Conservation (phyloP, 2,329 filamentous ascomycete species). For the Fusarium sp. region DNA sequence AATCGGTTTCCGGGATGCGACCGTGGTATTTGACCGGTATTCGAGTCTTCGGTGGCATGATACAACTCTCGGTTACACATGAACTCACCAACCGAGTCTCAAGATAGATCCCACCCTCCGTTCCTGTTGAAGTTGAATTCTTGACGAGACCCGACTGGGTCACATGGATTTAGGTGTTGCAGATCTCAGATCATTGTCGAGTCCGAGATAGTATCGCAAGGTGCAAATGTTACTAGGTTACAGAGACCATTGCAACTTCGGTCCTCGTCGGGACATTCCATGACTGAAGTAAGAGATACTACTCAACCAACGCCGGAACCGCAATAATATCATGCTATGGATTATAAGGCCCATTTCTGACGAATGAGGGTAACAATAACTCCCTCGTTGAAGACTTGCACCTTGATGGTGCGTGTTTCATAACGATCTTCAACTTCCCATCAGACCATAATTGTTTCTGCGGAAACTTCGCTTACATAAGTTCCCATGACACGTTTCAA, state of each 20-base stretch:
- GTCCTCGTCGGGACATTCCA: background rate
- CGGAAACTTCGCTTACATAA: constrained; percentile 3
- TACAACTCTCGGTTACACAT: no score
- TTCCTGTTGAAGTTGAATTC: background rate
- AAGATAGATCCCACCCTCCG: background rate
- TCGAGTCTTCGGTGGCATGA: background rate
- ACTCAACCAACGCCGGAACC: background rate
- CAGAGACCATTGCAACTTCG: no score
- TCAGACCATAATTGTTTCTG: background rate
- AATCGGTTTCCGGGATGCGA: background rate
- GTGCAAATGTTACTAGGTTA: background rate
- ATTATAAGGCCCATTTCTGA: background rate
- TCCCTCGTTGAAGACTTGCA: no score
- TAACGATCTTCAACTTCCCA: background rate
- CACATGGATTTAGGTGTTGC: background rate
- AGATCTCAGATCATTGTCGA: background rate
- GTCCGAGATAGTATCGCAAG: background rate
- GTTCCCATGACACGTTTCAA: background rate
- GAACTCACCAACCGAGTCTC: background rate
- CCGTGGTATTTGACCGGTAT: background rate
- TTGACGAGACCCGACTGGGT: no score
- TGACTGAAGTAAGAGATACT: background rate
- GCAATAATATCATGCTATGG: background rate
- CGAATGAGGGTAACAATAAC: no score
- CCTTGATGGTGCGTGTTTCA: background rate